A percentile compares a stretch with the other conserved stretches of the same genome.
phyloP scores from a whole-genome alignment of 352 stramenopile genomes.

The Pythium aphanidermatum region DNA sequence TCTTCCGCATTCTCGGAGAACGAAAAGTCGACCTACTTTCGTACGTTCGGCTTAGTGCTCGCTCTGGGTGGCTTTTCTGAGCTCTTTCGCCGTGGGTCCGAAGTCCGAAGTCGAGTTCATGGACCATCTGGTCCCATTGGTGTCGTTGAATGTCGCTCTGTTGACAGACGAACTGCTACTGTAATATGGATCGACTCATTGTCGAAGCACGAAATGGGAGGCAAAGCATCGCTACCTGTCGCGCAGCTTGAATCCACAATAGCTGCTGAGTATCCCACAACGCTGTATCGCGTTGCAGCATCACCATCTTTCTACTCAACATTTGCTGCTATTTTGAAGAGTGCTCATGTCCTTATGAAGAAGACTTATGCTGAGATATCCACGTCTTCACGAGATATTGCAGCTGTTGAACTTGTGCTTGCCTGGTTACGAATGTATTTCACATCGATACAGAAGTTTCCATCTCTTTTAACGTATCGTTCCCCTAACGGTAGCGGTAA shows the following conservation, averaged over 20 bases:
- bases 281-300: background rate
- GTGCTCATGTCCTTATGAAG: constrained; percentile 17
- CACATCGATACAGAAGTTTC: constrained; percentile 32
- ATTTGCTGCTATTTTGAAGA: constrained; percentile 17
- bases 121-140: no score
- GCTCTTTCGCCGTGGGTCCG: constrained; percentile 8
- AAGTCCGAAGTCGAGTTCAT: background rate
- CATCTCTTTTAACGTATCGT: constrained; percentile 60
- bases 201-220: no score
- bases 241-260: constrained; percentile 54
- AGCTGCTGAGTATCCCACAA: constrained; percentile 1
- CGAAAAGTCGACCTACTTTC: constrained; percentile 7
- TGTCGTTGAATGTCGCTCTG: no score
- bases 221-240: constrained; percentile 47
- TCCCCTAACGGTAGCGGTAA: constrained; percentile 50
- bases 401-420: constrained; percentile 34
- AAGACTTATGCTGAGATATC: constrained; percentile 1
- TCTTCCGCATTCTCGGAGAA: background rate
- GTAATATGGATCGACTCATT: no score
- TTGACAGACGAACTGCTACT: no score
- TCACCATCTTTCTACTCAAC: constrained; percentile 10
- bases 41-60: constrained; percentile 9
- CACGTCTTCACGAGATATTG: constrained; percentile 2
- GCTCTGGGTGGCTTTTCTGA: constrained; percentile 17
- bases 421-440: constrained; percentile 53